Conservation (phyloP, 176 grass and related monocot genomes). For the Avena atlantica region DNA sequence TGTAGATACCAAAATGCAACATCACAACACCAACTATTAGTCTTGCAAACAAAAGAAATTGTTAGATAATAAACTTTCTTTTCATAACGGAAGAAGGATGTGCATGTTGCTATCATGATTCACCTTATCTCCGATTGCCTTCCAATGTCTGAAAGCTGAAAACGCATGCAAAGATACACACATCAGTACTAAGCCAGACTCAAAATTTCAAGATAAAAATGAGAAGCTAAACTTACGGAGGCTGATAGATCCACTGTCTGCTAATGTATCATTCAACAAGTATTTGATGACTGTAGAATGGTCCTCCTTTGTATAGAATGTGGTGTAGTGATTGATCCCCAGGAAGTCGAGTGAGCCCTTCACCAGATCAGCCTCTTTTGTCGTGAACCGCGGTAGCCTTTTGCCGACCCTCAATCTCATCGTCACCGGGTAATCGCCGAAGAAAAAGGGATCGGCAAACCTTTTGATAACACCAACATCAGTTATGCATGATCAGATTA, state of each 20-base stretch:
- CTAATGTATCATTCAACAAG: constrained; percentile 55
- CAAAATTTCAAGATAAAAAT: not conserved
- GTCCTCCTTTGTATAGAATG: constrained; percentile 63
- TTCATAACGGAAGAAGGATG: not conserved
- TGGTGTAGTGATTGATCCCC: constrained; percentile 84
- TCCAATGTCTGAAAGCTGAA: constrained; percentile 60
- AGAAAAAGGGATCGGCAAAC: constrained; percentile 88
- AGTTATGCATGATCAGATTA: not conserved
- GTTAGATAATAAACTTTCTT: not conserved
- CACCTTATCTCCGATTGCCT: constrained; percentile 64
- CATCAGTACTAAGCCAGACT: not conserved
- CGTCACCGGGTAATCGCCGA: constrained; percentile 63
- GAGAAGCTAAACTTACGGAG: constrained; percentile 51
- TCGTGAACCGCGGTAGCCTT: constrained; percentile 62
- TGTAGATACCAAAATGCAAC: not conserved
- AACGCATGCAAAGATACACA: not conserved
- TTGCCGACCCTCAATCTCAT: constrained; percentile 67
- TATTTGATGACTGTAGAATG: constrained; percentile 48
- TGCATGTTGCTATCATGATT: not conserved
- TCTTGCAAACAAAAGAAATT: not conserved
- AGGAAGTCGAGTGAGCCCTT: constrained; percentile 77
- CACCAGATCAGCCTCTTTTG: constrained; percentile 55
- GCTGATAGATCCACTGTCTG: constrained; percentile 57
- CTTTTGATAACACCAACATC: constrained; percentile 24
- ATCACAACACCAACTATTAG: not conserved